Conservation (phyloP, 495 filamentous ascomycete genomes). For the Endocarpon pusillum region DNA sequence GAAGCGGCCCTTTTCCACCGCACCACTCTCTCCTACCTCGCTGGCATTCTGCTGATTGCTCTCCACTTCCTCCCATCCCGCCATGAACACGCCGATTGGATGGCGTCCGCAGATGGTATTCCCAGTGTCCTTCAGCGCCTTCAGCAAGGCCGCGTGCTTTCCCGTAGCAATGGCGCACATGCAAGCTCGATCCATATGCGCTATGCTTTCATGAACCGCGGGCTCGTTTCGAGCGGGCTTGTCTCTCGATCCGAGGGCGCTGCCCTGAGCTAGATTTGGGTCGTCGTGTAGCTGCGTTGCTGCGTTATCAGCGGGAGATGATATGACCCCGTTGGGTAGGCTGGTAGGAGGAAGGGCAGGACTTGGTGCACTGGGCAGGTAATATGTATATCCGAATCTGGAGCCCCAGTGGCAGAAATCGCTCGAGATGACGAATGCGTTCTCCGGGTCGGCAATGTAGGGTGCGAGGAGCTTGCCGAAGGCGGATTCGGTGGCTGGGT, state of each 20-base stretch:
- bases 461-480: constrained; percentile 59
- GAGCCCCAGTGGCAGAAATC: constrained; percentile 96
- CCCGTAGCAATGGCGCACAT: constrained; percentile 74
- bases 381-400: constrained; percentile 76
- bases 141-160: constrained; percentile 46
- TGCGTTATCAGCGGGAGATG: constrained; percentile 11
- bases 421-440: constrained; percentile 73
- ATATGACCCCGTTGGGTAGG: background rate
- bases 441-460: constrained; percentile 59
- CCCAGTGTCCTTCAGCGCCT: constrained; percentile 48
- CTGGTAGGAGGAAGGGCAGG: constrained; percentile 24
- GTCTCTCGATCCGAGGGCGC: constrained; percentile 22
- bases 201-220: constrained; percentile 74
- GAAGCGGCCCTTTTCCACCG: constrained; percentile 43
- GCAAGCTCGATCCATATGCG: constrained; percentile 56
- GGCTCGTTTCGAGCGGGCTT: constrained; percentile 21
- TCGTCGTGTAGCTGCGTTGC: constrained; percentile 3
- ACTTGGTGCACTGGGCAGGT: constrained; percentile 35
- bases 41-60: constrained; percentile 9
- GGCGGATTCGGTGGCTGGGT: constrained; percentile 41
- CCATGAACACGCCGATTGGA: constrained; percentile 90
- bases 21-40: constrained; percentile 13
- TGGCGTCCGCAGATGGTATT: constrained; percentile 95
- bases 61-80: constrained; percentile 50
- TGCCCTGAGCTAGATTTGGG: constrained; percentile 12